These are phyloP conservation scores for Dalechampia spathulata DNA, from an alignment of 441 rosid species.

Conservation along the genomic window DNA sequence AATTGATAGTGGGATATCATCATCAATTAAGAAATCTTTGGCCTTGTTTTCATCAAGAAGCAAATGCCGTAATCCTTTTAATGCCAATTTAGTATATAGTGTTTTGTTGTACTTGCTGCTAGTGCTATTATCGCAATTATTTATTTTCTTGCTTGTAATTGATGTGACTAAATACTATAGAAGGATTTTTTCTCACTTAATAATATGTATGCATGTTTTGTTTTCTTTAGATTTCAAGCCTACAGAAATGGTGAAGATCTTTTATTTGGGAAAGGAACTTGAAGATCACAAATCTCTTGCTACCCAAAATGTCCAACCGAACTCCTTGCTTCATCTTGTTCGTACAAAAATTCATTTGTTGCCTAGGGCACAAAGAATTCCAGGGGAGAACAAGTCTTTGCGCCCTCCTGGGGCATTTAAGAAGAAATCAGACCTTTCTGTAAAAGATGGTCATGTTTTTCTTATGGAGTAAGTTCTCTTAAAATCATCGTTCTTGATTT, in stretches of 20 bases:
- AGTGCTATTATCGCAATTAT: not conserved
- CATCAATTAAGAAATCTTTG: not conserved
- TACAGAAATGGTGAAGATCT: slow-evolving; percentile 70
- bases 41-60: not conserved
- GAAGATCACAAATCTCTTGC: slow-evolving; percentile 78
- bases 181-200: slow-evolving; percentile 17
- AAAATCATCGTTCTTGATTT: not conserved
- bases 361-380: slow-evolving; percentile 89
- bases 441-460: slow-evolving; percentile 93
- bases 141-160: slow-evolving; percentile 4
- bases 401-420: slow-evolving; percentile 99
- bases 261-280: slow-evolving; percentile 88
- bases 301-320: slow-evolving; percentile 79
- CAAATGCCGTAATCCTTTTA: not conserved
- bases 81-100: not conserved
- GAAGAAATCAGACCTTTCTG: slow-evolving; percentile 97
- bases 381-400: slow-evolving; percentile 83
- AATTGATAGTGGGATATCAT: no score
- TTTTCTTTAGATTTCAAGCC: slow-evolving; percentile 76
- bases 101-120: not conserved
- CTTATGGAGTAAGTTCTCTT: slow-evolving; percentile 80
- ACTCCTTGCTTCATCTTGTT: slow-evolving; percentile 90
- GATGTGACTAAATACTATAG: no score
- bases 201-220: slow-evolving; percentile 2
- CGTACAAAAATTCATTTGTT: slow-evolving; percentile 76